phyloP scores from a whole-genome alignment of 2,329 filamentous ascomycete species.

The Lecanicillium sp. region DNA sequence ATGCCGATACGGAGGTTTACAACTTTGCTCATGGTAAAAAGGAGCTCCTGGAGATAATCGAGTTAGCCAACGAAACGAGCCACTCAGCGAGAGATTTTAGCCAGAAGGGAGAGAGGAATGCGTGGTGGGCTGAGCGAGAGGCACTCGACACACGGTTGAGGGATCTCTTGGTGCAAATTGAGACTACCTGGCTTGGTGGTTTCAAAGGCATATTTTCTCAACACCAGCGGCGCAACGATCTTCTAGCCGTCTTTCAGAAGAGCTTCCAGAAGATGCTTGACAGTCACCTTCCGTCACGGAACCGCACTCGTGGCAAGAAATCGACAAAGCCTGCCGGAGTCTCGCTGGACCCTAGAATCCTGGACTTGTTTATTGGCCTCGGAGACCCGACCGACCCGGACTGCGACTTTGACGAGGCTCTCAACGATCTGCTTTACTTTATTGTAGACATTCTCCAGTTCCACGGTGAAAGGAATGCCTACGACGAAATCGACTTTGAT shows the following conservation, averaged over 20 bases:
- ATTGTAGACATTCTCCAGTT: constrained; percentile 95
- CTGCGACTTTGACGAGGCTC: constrained; percentile 72
- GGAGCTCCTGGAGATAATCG: constrained; percentile 78
- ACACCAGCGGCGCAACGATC: constrained; percentile 50
- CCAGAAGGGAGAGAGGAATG: constrained; percentile 65
- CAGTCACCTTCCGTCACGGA: constrained; percentile 77
- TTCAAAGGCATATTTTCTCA: constrained; percentile 93
- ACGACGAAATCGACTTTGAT: constrained; percentile 97
- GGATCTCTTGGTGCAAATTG: constrained; percentile 75
- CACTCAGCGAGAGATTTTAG: constrained; percentile 65
- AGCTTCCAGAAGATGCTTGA: constrained; percentile 74
- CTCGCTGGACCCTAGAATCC: constrained; percentile 52
- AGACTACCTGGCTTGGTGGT: constrained; percentile 89
- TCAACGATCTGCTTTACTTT: constrained; percentile 93
- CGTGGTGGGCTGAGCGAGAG: constrained; percentile 87
- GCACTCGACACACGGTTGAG: constrained; percentile 69
- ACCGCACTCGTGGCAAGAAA: constrained; percentile 48
- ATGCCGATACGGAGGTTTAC: constrained; percentile 71
- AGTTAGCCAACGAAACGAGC: constrained; percentile 73
- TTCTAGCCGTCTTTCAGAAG: constrained; percentile 68
- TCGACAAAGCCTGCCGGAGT: constrained; percentile 34
- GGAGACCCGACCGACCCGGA: constrained; percentile 63
- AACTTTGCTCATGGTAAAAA: constrained; percentile 71
- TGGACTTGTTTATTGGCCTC: constrained; percentile 84
- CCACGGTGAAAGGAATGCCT: constrained; percentile 90